phyloP scores from a whole-genome alignment of 768 basidiomycete species.

The Paxillus involutus region DNA sequence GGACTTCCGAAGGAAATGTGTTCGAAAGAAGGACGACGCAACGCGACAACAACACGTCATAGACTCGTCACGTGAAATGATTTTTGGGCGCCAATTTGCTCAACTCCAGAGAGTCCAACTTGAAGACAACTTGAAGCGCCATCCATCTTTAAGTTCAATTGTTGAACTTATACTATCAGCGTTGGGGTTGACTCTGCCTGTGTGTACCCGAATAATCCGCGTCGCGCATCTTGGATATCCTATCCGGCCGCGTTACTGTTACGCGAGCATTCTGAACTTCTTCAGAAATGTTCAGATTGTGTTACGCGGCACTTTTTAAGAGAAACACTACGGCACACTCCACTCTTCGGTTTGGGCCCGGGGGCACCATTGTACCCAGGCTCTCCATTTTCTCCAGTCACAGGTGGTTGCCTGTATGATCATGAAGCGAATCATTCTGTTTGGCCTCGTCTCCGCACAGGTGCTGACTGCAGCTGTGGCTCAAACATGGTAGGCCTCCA shows the following conservation, averaged over 20 bases:
- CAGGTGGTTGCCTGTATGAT: neutral
- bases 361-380: neutral
- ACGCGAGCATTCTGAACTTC: too few relatives aligned
- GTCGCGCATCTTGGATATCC: too few relatives aligned
- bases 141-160: too few relatives aligned
- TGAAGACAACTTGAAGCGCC: too few relatives aligned
- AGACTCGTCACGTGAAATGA: constrained; percentile 26
- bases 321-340: too few relatives aligned
- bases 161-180: neutral
- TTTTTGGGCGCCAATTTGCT: neutral
- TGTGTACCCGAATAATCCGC: too few relatives aligned
- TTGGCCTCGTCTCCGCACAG: constrained; percentile 3
- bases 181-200: too few relatives aligned
- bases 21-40: constrained; percentile 10
- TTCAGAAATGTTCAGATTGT: too few relatives aligned
- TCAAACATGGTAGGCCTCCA: constrained; percentile 29
- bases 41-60: constrained; percentile 18
- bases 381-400: neutral
- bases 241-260: too few relatives aligned
- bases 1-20: neutral
- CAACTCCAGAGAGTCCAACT: too few relatives aligned
- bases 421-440: constrained; percentile 15
- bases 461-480: constrained; percentile 18
- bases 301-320: too few relatives aligned
- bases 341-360: too few relatives aligned